phyloP scores from a whole-genome alignment of 2,329 filamentous ascomycete genomes.

The Fusarium sp. region DNA sequence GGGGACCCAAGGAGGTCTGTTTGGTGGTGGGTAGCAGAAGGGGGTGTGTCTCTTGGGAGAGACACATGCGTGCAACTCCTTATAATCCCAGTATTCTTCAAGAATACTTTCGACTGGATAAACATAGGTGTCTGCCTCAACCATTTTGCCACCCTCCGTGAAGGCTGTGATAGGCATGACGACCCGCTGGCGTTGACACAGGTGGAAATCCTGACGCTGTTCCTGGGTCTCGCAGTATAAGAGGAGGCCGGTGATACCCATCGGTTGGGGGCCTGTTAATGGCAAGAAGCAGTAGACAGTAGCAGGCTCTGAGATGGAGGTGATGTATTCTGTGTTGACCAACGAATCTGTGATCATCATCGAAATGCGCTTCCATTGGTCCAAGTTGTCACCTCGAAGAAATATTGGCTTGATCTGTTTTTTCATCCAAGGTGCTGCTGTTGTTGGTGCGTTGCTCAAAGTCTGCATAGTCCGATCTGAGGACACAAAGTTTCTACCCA shows the following conservation, averaged over 20 bases:
- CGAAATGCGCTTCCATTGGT: background rate
- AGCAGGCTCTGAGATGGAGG: background rate
- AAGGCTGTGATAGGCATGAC: background rate
- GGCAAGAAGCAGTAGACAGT: background rate
- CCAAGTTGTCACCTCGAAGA: background rate
- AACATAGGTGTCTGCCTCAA: background rate
- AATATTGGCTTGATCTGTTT: background rate
- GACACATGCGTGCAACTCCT: background rate
- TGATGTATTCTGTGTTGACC: background rate
- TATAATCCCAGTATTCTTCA: background rate
- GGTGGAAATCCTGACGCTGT: background rate
- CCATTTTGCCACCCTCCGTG: background rate
- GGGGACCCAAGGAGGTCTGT: rapidly evolving
- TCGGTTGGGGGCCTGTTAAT: background rate
- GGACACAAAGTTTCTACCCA: too few species aligned
- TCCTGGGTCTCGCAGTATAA: background rate
- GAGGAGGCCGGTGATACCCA: background rate
- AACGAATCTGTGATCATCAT: background rate
- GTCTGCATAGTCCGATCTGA: too few species aligned
- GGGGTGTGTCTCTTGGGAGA: background rate
- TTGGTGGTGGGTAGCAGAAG: background rate
- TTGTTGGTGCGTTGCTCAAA: too few species aligned
- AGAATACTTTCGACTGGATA: background rate
- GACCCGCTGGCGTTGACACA: background rate
- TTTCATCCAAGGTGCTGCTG: too few species aligned